These are phyloP conservation scores for Linnemannia elongata DNA, from an alignment of 192 early-diverging fungal genomes.

Conservation along the genomic window DNA sequence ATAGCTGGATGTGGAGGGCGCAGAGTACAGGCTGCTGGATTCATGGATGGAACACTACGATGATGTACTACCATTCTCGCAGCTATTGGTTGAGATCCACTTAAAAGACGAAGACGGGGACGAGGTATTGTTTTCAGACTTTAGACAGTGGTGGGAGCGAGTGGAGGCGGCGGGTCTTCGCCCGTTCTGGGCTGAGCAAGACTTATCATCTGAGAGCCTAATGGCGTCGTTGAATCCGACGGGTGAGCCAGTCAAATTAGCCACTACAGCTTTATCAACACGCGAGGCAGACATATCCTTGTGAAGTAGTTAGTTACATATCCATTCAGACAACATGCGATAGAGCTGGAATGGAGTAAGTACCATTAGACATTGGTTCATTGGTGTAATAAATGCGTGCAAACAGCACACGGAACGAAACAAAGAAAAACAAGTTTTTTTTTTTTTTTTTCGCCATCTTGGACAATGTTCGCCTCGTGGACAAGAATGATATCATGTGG, in stretches of 20 bases:
- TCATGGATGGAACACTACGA: background rate
- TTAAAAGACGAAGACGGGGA: background rate
- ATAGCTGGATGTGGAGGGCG: constrained; percentile 23
- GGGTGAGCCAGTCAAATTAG: background rate
- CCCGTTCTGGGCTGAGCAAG: constrained; percentile 23
- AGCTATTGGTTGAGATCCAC: constrained; percentile 18
- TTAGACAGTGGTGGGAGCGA: constrained; percentile 9
- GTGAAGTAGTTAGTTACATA: background rate
- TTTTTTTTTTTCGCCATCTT: too few relatives aligned
- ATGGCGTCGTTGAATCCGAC: background rate
- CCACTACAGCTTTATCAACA: constrained; percentile 28
- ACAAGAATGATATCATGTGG: too few relatives aligned
- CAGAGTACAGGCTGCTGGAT: constrained; percentile 7
- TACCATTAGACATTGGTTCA: too few relatives aligned
- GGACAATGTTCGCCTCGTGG: too few relatives aligned
- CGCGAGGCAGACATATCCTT: constrained; percentile 4
- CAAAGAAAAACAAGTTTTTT: too few relatives aligned
- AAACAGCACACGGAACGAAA: too few relatives aligned
- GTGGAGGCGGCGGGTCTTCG: constrained; percentile 9
- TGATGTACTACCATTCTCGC: constrained; percentile 12
- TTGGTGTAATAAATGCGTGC: too few relatives aligned
- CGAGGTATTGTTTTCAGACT: background rate
- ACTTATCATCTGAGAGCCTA: background rate
- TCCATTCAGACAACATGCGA: too few relatives aligned
- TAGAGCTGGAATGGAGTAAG: too few relatives aligned